These are phyloP conservation scores for Nannochloris sp. DNA, from an alignment of 139 green algal genomes.

Conservation along the genomic window DNA sequence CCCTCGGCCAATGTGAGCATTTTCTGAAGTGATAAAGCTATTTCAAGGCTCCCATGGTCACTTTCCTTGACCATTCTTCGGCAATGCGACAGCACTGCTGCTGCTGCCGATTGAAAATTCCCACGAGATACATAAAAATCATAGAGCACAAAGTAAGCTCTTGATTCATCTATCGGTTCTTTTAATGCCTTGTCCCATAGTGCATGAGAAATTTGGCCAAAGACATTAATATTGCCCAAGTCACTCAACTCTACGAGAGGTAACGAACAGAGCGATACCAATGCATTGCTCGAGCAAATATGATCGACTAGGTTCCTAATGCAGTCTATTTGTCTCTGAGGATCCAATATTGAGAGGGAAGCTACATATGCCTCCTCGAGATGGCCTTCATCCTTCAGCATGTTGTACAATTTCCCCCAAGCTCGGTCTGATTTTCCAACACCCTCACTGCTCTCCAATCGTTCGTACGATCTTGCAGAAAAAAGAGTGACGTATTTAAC, in stretches of 20 bases:
- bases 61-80: slow-evolving; percentile 19
- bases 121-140: slow-evolving; percentile 19
- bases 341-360: slow-evolving; percentile 14
- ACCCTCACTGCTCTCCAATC: neutral
- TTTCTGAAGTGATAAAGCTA: neutral
- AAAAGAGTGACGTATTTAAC: no score
- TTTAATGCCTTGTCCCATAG: slow-evolving; percentile 31
- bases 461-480: no score
- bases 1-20: neutral
- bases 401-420: slow-evolving; percentile 31
- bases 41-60: neutral
- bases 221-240: neutral
- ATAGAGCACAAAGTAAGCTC: slow-evolving; percentile 21
- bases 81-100: slow-evolving; percentile 21
- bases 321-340: slow-evolving; percentile 29
- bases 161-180: slow-evolving; percentile 11
- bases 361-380: slow-evolving; percentile 33
- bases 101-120: slow-evolving; percentile 25
- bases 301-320: slow-evolving; percentile 20
- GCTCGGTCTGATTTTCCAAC: slow-evolving; percentile 14
- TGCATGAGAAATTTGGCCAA: slow-evolving; percentile 4
- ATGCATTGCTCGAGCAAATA: slow-evolving; percentile 7
- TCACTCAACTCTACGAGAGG: slow-evolving; percentile 16
- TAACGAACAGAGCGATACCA: slow-evolving; percentile 21
- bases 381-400: slow-evolving; percentile 11